These are phyloP conservation scores for Tolypocladium paradoxum DNA, from an alignment of 2,329 filamentous ascomycete species.

Conservation along the genomic window DNA sequence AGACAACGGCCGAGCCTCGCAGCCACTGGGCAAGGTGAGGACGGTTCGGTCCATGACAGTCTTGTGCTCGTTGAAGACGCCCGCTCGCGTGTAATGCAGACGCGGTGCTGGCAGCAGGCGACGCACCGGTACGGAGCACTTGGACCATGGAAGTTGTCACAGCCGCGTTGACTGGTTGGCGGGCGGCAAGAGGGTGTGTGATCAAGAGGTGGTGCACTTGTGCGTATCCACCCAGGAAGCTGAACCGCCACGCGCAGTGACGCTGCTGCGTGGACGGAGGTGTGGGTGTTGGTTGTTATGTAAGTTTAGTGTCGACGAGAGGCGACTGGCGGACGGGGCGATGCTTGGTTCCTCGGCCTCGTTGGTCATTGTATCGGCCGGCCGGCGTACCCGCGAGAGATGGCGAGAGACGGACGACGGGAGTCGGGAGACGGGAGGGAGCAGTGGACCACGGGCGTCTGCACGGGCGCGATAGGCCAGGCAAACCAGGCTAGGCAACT, in stretches of 20 bases:
- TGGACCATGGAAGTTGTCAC: neutral
- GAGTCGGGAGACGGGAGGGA: neutral
- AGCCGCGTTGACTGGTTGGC: neutral
- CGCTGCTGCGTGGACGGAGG: neutral
- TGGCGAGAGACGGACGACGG: neutral
- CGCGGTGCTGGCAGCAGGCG: neutral
- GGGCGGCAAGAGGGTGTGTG: neutral
- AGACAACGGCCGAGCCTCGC: neutral
- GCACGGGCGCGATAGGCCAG: neutral
- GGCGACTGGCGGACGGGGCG: neutral
- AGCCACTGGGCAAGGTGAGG: neutral
- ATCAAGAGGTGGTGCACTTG: neutral
- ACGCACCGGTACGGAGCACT: neutral
- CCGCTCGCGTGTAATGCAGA: neutral
- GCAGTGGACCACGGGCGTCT: neutral
- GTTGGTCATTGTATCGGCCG: neutral
- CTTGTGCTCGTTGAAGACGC: neutral
- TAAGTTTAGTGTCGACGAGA: neutral
- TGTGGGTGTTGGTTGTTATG: neutral
- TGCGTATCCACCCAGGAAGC: neutral
- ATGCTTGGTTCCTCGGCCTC: neutral
- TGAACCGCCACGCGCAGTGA: slow-evolving; percentile 1
- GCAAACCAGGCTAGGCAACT: neutral
- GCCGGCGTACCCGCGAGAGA: neutral
- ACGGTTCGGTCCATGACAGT: neutral